These are phyloP conservation scores for Alternaria ventricosa DNA, from an alignment of 2,329 filamentous ascomycete species.

Conservation along the genomic window DNA sequence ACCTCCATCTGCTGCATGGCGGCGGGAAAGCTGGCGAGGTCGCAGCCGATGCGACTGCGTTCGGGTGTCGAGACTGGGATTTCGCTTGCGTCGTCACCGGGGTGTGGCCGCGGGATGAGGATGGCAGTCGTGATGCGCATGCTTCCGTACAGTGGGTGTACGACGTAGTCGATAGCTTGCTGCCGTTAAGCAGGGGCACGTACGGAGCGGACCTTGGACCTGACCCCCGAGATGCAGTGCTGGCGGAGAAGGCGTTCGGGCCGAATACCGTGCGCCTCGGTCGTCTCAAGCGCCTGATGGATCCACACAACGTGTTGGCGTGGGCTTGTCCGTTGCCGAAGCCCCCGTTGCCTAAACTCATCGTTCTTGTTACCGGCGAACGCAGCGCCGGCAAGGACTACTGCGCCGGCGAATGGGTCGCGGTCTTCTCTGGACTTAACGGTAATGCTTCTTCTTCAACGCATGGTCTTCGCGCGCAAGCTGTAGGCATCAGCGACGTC, in stretches of 20 bases:
- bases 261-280: conserved; percentile 59
- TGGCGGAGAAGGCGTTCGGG: conserved; percentile 65
- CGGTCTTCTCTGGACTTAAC: conserved; percentile 42
- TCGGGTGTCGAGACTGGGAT: conserved; percentile 69
- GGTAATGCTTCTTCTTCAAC: conserved; percentile 19
- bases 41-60: conserved; percentile 58
- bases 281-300: conserved; percentile 58
- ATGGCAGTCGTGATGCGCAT: conserved; percentile 52
- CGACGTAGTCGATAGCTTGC: conserved; percentile 53
- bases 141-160: conserved; percentile 64
- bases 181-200: conserved; percentile 59
- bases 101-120: conserved; percentile 64
- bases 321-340: conserved; percentile 63
- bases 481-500: conserved; percentile 54
- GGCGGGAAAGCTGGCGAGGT: conserved; percentile 60
- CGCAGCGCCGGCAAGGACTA: conserved; percentile 66
- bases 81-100: conserved; percentile 70
- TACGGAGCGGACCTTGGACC: conserved; percentile 70
- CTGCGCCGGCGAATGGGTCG: conserved; percentile 62
- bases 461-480: background rate
- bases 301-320: conserved; percentile 60
- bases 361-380: conserved; percentile 61
- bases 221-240: conserved; percentile 61
- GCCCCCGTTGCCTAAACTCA: conserved; percentile 27
- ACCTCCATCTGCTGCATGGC: conserved; percentile 69